Base-by-base conservation (phyloP, 2,329 filamentous ascomycete species). In the Nigrospora oryzae region DNA sequence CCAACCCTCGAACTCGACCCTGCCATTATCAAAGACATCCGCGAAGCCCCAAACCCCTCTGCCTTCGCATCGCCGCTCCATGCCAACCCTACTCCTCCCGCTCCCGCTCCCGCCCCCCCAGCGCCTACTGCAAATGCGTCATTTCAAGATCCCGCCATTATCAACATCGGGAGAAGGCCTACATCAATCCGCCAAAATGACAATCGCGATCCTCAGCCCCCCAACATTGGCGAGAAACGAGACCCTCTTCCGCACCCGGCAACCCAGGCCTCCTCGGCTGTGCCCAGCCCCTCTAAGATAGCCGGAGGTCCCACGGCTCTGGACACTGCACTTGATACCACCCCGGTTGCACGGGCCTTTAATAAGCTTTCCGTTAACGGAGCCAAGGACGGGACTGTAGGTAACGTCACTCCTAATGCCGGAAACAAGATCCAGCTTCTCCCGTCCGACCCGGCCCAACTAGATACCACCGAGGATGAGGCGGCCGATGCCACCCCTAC, bases 141-240 rank as follows among this genome's bases (percentile, higher is more conserved):
- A 0, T 89, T 93, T 56, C 74, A 83, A n/a, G 88, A 94, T 55
- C 88, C 88, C 11, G 88, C 88, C 4, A 94, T 94, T 45, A 61
- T 94, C 38, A 89, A 86, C 58, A 77, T 87, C 41, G 70, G 70
- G 17, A 68, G 68, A 39, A 66, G 63, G 4, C 66, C 71, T 2
- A 59, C 52, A 23, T 56, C 58, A 0, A 56, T 46, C 13, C 53
- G 60, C 11, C 53, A 54, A 2, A 56, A 57, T 5, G 53, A 56
- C 3, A 34, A 53, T 6, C 53, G 54, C 5, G 35, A 45, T 23
- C 53, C 54, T 38, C 43, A 55, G 28, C 60, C 54, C n/a, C 54
- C 59, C 4, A 61, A 58, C 43, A 56, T 53, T 5, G 55, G 53
- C 38, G 62, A 63, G 50, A 62, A 59, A 48, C 53, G 55, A 36